Evolutionary conservation across 129 eudicot genomes (phyloP).

Genomic region (Tagetes patula): DNA sequence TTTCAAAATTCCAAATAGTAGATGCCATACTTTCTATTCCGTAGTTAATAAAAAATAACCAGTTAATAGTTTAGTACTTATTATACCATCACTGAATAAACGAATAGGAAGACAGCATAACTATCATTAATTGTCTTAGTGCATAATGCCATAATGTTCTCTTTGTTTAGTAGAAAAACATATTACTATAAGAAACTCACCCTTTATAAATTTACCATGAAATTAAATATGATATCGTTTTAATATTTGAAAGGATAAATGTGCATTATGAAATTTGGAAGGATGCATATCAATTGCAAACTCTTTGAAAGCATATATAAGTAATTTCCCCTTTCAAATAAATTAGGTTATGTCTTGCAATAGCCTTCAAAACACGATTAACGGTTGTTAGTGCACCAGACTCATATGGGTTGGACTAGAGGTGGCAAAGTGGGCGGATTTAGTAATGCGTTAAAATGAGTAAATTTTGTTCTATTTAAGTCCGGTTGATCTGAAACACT

Average conservation of each 20-base stretch:
- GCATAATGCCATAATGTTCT: background rate
- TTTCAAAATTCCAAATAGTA: background rate
- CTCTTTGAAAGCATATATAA: background rate
- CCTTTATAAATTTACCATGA: background rate
- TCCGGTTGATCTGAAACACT: background rate
- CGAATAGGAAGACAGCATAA: background rate
- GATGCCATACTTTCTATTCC: background rate
- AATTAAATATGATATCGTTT: background rate
- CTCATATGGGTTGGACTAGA: constrained; percentile 1
- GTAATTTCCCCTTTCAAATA: background rate
- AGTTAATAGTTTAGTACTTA: background rate
- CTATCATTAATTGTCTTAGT: background rate
- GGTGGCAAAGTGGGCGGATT: background rate
- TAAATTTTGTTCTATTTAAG: background rate
- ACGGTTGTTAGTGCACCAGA: background rate
- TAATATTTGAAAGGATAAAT: background rate
- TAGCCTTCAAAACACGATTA: background rate
- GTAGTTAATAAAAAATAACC: background rate
- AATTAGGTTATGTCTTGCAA: background rate
- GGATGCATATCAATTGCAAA: background rate
- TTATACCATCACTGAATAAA: constrained; percentile 3
- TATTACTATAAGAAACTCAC: background rate
- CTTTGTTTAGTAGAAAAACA: background rate
- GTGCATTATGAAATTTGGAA: background rate
- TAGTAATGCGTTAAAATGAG: background rate